Evolutionary conservation across 306 rosid species (phyloP).

Genomic region (Sicyos baderoa): DNA sequence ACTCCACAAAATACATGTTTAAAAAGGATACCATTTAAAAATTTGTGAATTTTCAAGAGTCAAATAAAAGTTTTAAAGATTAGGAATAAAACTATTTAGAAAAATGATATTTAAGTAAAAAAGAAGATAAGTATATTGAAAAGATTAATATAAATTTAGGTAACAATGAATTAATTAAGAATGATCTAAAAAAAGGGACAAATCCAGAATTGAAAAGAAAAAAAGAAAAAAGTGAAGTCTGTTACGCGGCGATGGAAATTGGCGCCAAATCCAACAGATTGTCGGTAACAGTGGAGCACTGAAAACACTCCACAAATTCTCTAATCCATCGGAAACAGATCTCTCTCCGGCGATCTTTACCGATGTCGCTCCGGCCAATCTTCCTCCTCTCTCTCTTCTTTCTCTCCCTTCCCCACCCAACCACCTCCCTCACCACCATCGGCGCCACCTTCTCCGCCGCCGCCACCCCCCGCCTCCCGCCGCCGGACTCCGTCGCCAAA

Average conservation of each 20-base stretch:
- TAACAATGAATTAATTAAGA: too few relatives aligned
- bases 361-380: slow-evolving; percentile 21
- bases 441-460: slow-evolving; percentile 46
- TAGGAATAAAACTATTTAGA: too few relatives aligned
- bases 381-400: slow-evolving; percentile 25
- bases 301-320: not conserved
- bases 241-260: not conserved
- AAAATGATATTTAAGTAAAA: too few relatives aligned
- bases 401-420: slow-evolving; percentile 24
- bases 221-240: too few relatives aligned
- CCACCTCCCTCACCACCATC: slow-evolving; percentile 30
- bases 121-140: too few relatives aligned
- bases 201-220: too few relatives aligned
- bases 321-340: not conserved
- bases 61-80: too few relatives aligned
- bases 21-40: too few relatives aligned
- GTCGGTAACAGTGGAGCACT: not conserved
- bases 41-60: too few relatives aligned
- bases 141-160: too few relatives aligned
- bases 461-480: slow-evolving; percentile 5
- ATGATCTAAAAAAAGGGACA: too few relatives aligned
- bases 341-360: not conserved
- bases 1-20: too few relatives aligned
- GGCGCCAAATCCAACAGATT: not conserved
- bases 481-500: slow-evolving; percentile 24